Evolutionary conservation across 352 stramenopile genomes (phyloP).

Genomic region (Globisporangium perplexum): DNA sequence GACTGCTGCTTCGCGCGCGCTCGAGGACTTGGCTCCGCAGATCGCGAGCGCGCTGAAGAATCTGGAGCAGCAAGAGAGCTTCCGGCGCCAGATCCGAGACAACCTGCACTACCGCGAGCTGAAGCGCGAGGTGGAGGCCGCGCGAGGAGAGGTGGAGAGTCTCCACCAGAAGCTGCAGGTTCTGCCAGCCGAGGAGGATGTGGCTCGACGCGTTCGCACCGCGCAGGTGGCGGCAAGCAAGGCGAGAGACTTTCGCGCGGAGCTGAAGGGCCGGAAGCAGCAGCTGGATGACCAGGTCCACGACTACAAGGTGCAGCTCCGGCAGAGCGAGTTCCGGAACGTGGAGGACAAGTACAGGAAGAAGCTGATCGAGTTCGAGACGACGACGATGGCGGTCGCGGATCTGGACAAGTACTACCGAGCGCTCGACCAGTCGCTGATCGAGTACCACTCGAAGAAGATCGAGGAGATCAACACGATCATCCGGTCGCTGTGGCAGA

Average conservation of each 20-base stretch:
- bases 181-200: constrained; percentile 43
- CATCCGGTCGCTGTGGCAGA: constrained; percentile 96
- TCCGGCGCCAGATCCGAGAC: constrained; percentile 71
- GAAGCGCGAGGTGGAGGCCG: constrained; percentile 38
- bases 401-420: constrained; percentile 98
- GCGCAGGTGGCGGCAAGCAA: constrained; percentile 24
- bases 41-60: constrained; percentile 32
- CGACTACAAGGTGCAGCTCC: constrained; percentile 58
- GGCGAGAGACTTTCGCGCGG: constrained; percentile 29
- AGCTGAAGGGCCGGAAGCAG: constrained; percentile 42
- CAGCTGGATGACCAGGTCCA: constrained; percentile 48
- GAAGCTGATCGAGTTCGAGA: constrained; percentile 95
- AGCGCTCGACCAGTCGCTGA: constrained; percentile 93
- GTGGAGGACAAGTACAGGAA: constrained; percentile 93
- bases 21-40: constrained; percentile 44
- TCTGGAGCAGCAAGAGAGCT: constrained; percentile 41
- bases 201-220: constrained; percentile 32
- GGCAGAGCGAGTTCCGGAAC: constrained; percentile 79
- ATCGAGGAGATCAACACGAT: constrained; percentile 99
- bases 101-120: constrained; percentile 68
- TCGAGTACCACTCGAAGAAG: constrained; percentile 98
- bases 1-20: constrained; percentile 20
- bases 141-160: constrained; percentile 28
- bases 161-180: constrained; percentile 41
- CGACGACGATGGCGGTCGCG: constrained; percentile 92